phyloP scores from a whole-genome alignment of 345 rosid genomes.

The Hibiscus syriacus region DNA sequence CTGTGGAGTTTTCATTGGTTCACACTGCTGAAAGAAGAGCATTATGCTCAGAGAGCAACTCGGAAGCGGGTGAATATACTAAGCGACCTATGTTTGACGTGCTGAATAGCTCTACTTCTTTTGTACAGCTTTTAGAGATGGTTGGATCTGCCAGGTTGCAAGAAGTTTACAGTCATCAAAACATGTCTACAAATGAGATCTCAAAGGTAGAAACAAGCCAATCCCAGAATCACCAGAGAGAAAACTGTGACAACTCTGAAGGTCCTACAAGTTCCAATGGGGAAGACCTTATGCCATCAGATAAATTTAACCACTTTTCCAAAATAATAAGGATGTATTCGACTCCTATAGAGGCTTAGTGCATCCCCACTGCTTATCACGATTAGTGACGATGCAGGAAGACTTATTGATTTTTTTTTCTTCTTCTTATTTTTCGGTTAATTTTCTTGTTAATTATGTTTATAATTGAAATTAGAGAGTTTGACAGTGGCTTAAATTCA shows the following conservation, averaged over 20 bases:
- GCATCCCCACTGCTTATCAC: too few species aligned
- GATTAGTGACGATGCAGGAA: too few species aligned
- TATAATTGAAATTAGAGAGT: too few species aligned
- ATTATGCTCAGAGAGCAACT: conserved; percentile 40
- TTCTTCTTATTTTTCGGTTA: too few species aligned
- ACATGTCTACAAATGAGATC: conserved; percentile 18
- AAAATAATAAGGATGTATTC: too few species aligned
- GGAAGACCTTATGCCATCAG: conserved; percentile 18
- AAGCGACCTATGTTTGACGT: conserved; percentile 12
- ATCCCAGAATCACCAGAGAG: conserved; percentile 14
- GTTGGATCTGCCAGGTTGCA: conserved; percentile 30
- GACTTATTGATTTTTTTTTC: too few species aligned
- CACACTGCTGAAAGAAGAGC: conserved; percentile 46
- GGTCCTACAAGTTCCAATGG: conserved; percentile 20
- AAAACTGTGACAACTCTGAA: conserved; percentile 16
- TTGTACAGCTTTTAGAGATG: conserved; percentile 47
- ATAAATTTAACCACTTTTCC: too few species aligned
- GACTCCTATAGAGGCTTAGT: too few species aligned
- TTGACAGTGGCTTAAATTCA: too few species aligned
- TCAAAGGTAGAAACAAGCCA: conserved; percentile 15
- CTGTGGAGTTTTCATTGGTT: conserved; percentile 28
- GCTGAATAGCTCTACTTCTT: conserved; percentile 27
- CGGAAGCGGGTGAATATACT: conserved; percentile 26
- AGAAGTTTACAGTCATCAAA: conserved; percentile 22
- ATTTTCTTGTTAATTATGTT: too few species aligned